Evolutionary conservation across 345 rosid species (phyloP), one percentile per base, ranked within the genome.

Genomic region (Rhodamnia rubescens): DNA sequence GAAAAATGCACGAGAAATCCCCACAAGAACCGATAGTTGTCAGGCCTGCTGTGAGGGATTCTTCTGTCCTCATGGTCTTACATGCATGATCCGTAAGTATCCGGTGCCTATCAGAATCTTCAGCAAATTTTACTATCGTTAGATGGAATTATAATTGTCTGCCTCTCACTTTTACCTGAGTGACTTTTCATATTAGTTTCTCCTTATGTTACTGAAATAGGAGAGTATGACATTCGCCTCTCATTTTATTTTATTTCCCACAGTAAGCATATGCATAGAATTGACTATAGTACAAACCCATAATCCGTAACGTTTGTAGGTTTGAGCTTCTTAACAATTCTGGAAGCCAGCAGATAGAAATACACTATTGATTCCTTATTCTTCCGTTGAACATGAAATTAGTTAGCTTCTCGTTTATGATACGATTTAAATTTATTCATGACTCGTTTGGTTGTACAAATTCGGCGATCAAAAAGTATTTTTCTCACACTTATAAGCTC

Each of bases 71-170:
- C 91, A 89, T 74, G 98, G 98, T 49, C 91, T 97, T 86, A 95
- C 99, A 11, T 96, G 98, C 93, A 97, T 97, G 99, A 95, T 96
- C 54, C 98, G 98, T 97, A 91, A 93, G 98, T 80, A 64, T 85
- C 55, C 82, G 13, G 69, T 69, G 42, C 61, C 86, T 84, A 85
- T 24, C 54, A 80, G 42, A 24, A 82, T 51, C 7, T 15, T 69
- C 32, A 8, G 78, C 44, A 32, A 69, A 69, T 69, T 69, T 69
- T 69, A 32, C 78, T 32, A 32, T 64, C 44, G 4, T 16, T 32
- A 64, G 44, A 32, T 64, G 75, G 44, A 64, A 64, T 64, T 29
- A 24, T 44, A 16, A 18, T 40, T 5, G 16, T 36, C 44, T 69
- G 24, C 47, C 78, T 64, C 75, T 32, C 13, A 18, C 47, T 32